Evolutionary conservation across 2,329 filamentous ascomycete genomes (phyloP).

Genomic region (Penicillium sp.): DNA sequence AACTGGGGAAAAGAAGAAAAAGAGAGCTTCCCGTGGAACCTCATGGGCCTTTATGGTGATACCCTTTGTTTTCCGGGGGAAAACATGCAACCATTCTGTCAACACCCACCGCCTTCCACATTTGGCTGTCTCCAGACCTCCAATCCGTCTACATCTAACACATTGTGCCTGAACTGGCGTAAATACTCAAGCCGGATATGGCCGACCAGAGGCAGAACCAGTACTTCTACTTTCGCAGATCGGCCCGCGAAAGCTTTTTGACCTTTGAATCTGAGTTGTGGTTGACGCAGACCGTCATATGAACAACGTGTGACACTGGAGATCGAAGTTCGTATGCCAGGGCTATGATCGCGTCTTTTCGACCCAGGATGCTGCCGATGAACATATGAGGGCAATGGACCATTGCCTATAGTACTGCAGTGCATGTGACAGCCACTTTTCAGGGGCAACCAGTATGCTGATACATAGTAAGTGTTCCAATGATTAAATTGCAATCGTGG

Average conservation of each 20-base stretch:
- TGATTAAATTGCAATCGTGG: no score
- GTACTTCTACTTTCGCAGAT: conserved; percentile 81
- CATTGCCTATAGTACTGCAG: not conserved
- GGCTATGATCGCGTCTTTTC: not conserved
- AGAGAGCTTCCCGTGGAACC: no score
- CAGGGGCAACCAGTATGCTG: not conserved
- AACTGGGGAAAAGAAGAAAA: no score
- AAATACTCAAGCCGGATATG: no score
- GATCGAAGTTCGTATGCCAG: not conserved
- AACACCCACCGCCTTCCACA: no score
- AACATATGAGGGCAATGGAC: not conserved
- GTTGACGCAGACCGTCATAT: conserved; percentile 83
- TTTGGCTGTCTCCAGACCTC: no score
- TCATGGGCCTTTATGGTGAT: no score
- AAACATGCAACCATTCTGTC: no score
- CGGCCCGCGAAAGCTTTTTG: conserved; percentile 75
- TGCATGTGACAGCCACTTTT: not conserved
- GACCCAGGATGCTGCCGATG: not conserved
- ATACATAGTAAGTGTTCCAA: not conserved
- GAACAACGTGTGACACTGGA: not conserved
- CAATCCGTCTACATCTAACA: no score
- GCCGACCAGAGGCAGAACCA: no score
- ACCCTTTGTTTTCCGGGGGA: no score
- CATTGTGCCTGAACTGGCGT: no score
- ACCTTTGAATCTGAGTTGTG: conserved; percentile 85